Percentiles rank a stretch among this genome's conserved stretches.
phyloP scores from a whole-genome alignment of 2,329 filamentous ascomycete genomes.

The Ophiocordyceps polyrhachis-furcata region DNA sequence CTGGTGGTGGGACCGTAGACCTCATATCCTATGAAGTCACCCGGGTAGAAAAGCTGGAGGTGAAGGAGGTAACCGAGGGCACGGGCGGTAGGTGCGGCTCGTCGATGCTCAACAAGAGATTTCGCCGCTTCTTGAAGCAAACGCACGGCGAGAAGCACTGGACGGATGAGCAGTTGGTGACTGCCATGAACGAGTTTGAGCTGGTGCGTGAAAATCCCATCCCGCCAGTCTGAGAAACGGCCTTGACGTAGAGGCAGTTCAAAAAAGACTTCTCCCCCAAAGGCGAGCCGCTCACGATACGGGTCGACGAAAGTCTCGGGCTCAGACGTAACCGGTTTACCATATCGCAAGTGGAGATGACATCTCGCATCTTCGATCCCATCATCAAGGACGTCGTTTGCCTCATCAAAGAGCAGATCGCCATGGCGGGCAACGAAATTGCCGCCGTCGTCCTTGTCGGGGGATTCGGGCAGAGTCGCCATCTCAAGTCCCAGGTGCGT shows the following conservation, averaged over 20 bases:
- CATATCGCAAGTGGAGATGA: constrained; percentile 40
- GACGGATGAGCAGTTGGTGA: constrained; percentile 21
- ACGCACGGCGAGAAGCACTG: constrained; percentile 23
- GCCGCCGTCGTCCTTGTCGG: constrained; percentile 27
- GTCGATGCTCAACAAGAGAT: constrained; percentile 28
- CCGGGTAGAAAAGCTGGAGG: constrained; percentile 20
- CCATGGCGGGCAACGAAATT: constrained; percentile 15
- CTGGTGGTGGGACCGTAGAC: constrained; percentile 35
- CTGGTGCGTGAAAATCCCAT: constrained; percentile 10
- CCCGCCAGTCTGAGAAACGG: not conserved
- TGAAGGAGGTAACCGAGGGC: constrained; percentile 29
- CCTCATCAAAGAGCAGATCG: constrained; percentile 21
- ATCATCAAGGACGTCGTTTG: constrained; percentile 24
- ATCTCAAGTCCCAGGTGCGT: constrained; percentile 22
- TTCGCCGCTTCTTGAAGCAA: constrained; percentile 22
- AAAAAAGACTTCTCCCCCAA: constrained; percentile 19
- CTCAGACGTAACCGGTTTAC: constrained; percentile 13
- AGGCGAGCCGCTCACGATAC: constrained; percentile 17
- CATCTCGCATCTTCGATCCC: constrained; percentile 29
- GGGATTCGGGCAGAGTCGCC: constrained; percentile 26
- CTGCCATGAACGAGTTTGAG: constrained; percentile 25
- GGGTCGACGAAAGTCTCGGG: constrained; percentile 14
- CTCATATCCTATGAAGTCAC: constrained; percentile 32
- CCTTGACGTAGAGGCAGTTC: constrained; percentile 8
- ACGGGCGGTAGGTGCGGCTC: constrained; percentile 31